phyloP scores from a whole-genome alignment of 176 grass and related monocot genomes.

The Thalia dealbata region DNA sequence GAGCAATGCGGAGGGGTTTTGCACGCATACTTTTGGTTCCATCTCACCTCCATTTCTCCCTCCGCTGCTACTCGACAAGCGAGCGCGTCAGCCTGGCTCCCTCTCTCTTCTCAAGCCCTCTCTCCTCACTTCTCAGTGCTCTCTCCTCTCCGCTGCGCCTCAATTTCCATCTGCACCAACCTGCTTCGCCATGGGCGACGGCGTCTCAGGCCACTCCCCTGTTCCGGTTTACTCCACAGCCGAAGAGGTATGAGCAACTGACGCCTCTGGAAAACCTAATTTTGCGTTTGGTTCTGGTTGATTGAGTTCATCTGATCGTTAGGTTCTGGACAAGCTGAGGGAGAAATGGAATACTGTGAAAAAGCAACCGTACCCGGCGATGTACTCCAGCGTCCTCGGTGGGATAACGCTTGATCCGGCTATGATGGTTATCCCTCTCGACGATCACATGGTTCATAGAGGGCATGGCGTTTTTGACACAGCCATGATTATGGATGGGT shows the following conservation, averaged over 20 bases:
- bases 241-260: neutral
- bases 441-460: slow-evolving; percentile 97
- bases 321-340: slow-evolving; percentile 15
- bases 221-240: slow-evolving; percentile 5
- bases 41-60: neutral
- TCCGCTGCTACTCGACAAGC: neutral
- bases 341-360: slow-evolving; percentile 2
- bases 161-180: neutral
- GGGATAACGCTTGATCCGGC: slow-evolving; percentile 64
- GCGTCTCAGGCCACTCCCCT: neutral
- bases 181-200: slow-evolving; percentile 1
- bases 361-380: slow-evolving; percentile 75
- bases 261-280: neutral
- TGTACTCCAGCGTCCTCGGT: slow-evolving; percentile 88
- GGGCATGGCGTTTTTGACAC: slow-evolving; percentile 96
- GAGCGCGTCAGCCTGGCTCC: neutral
- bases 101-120: neutral
- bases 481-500: slow-evolving; percentile 83
- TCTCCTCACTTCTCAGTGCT: neutral
- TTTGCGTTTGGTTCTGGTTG: neutral
- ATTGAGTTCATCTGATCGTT: neutral
- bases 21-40: neutral
- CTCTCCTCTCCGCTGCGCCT: neutral
- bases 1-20: neutral
- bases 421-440: slow-evolving; percentile 81